A percentile compares a stretch with the other conserved stretches of the same genome.
Conservation (phyloP, 345 rosid genomes). For the Microthlaspi erraticum region DNA sequence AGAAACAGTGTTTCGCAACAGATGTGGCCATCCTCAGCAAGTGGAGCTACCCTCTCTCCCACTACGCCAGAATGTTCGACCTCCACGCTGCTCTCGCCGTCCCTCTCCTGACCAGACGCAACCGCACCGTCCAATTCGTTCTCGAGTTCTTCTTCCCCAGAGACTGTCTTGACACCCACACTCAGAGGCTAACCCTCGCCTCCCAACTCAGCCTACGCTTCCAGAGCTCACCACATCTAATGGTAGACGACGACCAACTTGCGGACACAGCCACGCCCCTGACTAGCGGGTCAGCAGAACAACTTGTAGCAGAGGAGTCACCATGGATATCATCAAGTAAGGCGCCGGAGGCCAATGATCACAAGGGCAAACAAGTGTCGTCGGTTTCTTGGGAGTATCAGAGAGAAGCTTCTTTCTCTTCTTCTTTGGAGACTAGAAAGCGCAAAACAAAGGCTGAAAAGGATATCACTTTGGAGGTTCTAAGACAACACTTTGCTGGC, state of each 20-base stretch:
- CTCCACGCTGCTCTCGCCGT: conserved; percentile 75
- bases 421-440: conserved; percentile 53
- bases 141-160: conserved; percentile 83
- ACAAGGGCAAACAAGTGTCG: conserved; percentile 60
- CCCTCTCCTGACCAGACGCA: conserved; percentile 57
- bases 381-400: conserved; percentile 60
- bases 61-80: conserved; percentile 76
- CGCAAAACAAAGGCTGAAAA: conserved; percentile 77
- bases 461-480: conserved; percentile 78
- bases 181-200: conserved; percentile 57
- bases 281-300: conserved; percentile 44
- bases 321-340: conserved; percentile 57
- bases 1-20: conserved; percentile 63
- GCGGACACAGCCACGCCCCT: conserved; percentile 43
- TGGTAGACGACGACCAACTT: conserved; percentile 61
- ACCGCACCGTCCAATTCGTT: conserved; percentile 59
- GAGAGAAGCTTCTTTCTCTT: conserved; percentile 53
- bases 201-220: conserved; percentile 55
- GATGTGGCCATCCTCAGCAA: conserved; percentile 70
- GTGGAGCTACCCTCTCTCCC: conserved; percentile 79
- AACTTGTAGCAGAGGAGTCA: conserved; percentile 35
- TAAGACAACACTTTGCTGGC: conserved; percentile 86
- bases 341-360: conserved; percentile 55
- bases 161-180: conserved; percentile 55
- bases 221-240: conserved; percentile 52